Evolutionary conservation across 306 rosid genomes (phyloP).

Genomic region (Cicer cuneatum): DNA sequence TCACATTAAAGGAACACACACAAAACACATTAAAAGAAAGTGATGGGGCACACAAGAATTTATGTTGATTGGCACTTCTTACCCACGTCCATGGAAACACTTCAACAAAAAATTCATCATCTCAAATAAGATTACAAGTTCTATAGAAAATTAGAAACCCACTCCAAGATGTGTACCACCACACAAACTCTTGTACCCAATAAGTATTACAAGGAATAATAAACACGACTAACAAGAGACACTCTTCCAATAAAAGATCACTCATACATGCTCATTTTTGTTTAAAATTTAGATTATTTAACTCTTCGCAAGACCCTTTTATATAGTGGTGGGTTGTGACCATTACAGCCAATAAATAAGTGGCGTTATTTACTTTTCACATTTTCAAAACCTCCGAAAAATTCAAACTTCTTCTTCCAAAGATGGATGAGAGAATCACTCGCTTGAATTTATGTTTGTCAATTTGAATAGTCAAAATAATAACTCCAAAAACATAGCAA

Average conservation of each 20-base stretch:
- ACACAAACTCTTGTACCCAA: background rate
- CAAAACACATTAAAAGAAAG: slow-evolving; percentile 7
- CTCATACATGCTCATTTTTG: background rate
- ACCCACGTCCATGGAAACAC: background rate
- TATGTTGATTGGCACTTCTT: background rate
- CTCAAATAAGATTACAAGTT: background rate
- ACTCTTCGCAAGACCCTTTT: background rate
- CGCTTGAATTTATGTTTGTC: background rate
- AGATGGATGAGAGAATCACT: slow-evolving; percentile 1
- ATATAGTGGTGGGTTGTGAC: background rate
- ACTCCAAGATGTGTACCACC: background rate
- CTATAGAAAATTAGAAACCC: background rate
- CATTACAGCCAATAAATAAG: background rate
- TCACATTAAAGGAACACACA: background rate
- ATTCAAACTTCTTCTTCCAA: background rate
- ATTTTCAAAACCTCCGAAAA: background rate
- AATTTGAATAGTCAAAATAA: background rate
- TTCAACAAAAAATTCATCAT: background rate
- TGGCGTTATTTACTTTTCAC: background rate
- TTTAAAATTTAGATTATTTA: background rate
- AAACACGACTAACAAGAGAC: background rate
- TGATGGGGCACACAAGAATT: background rate
- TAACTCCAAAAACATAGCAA: too few species aligned
- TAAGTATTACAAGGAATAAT: background rate
- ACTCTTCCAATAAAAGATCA: background rate